A percentile compares a stretch with the other conserved stretches of the same genome.
Conservation (phyloP, 441 rosid genomes). For the Daphne laureola region DNA sequence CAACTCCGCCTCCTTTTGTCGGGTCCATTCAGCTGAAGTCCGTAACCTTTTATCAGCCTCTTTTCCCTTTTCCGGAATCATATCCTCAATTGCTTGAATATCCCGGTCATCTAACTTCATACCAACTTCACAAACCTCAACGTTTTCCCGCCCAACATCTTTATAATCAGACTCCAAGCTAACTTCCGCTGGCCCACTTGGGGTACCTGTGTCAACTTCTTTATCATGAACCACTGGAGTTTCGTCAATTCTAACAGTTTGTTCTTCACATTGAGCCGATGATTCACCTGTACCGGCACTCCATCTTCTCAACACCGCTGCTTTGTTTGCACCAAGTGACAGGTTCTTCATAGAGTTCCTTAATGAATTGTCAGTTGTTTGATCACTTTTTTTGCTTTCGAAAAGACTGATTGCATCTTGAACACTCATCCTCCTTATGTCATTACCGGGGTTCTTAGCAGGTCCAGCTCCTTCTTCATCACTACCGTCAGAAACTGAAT, state of each 20-base stretch:
- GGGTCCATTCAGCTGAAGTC: constrained; percentile 40
- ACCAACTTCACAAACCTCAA: constrained; percentile 23
- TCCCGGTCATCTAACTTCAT: constrained; percentile 18
- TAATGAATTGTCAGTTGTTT: constrained; percentile 28
- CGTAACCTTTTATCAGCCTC: constrained; percentile 24
- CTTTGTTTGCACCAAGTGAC: constrained; percentile 32
- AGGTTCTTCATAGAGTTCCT: constrained; percentile 25
- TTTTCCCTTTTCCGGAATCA: constrained; percentile 13
- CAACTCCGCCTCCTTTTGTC: constrained; percentile 47
- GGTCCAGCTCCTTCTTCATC: constrained; percentile 42
- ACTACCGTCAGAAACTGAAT: constrained; percentile 23
- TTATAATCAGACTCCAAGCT: constrained; percentile 23
- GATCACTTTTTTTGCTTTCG: constrained; percentile 55
- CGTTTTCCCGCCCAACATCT: constrained; percentile 13
- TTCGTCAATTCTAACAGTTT: constrained; percentile 22
- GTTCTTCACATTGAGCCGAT: constrained; percentile 29
- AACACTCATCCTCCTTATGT: constrained; percentile 43
- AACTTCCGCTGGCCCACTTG: constrained; percentile 19
- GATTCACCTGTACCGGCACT: constrained; percentile 45
- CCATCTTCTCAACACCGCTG: constrained; percentile 66
- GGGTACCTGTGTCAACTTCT: constrained; percentile 17
- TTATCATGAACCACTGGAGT: constrained; percentile 21
- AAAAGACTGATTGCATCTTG: constrained; percentile 63
- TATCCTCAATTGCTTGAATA: constrained; percentile 18
- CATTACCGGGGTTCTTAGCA: constrained; percentile 32